Evolutionary conservation across 805 yeast species (phyloP).

Genomic region (Lachancea sp.): DNA sequence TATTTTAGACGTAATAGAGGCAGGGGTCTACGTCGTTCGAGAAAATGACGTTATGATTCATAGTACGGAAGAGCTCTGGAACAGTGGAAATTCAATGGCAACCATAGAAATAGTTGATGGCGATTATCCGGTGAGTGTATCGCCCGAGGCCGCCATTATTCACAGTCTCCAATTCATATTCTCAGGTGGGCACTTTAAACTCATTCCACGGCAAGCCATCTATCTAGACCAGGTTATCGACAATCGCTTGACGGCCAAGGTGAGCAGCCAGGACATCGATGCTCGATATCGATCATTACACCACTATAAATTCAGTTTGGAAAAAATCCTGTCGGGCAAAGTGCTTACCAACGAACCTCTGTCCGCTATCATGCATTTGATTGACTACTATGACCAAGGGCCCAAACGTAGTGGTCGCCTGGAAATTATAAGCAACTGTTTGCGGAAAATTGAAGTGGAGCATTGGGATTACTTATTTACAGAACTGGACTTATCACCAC

Average conservation of each 20-base stretch:
- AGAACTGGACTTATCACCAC: conserved; percentile 26
- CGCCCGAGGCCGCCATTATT: conserved; percentile 26
- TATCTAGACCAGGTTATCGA: conserved; percentile 28
- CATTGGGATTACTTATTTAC: conserved; percentile 29
- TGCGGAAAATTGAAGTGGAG: conserved; percentile 31
- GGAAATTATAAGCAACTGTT: conserved; percentile 31
- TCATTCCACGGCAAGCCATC: conserved; percentile 24
- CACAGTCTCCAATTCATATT: conserved; percentile 26
- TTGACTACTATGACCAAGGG: conserved; percentile 14
- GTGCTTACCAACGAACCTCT: conserved; percentile 23
- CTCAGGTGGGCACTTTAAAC: conserved; percentile 15
- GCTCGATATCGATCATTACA: conserved; percentile 19
- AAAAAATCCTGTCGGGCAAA: conserved; percentile 28
- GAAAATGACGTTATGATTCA: conserved; percentile 15
- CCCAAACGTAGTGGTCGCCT: conserved; percentile 18
- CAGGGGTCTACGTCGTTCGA: conserved; percentile 21
- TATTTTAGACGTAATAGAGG: conserved; percentile 23
- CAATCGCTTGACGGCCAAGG: conserved; percentile 14
- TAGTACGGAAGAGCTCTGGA: conserved; percentile 24
- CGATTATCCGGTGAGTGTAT: conserved; percentile 25
- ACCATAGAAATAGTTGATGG: conserved; percentile 23
- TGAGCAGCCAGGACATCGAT: conserved; percentile 18
- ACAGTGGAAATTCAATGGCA: conserved; percentile 12
- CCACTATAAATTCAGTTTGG: conserved; percentile 32
- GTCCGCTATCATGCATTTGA: conserved; percentile 20